A percentile compares a stretch with the other conserved stretches of the same genome.
phyloP scores from a whole-genome alignment of 441 rosid species.

The Populus hybrid region DNA sequence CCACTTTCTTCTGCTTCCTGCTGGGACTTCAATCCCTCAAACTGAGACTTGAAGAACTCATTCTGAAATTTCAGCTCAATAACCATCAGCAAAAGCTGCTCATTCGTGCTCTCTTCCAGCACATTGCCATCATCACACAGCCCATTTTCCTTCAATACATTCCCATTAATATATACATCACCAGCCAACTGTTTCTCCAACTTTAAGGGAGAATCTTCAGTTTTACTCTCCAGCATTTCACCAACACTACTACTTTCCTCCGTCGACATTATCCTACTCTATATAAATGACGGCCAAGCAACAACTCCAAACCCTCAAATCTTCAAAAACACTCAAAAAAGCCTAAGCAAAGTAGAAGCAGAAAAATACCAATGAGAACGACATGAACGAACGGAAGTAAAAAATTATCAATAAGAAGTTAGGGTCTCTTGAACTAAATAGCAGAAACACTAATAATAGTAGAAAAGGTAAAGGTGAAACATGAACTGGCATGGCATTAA shows the following conservation, averaged over 20 bases:
- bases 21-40: constrained; percentile 47
- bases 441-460: neutral
- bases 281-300: neutral
- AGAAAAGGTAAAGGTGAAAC: neutral
- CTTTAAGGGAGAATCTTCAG: constrained; percentile 32
- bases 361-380: neutral
- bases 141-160: constrained; percentile 43
- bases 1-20: constrained; percentile 26
- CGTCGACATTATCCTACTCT: constrained; percentile 39
- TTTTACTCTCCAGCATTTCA: constrained; percentile 32
- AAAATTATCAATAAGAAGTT: neutral
- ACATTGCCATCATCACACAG: constrained; percentile 13
- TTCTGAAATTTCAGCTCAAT: constrained; percentile 71
- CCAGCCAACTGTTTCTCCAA: constrained; percentile 29
- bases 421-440: neutral
- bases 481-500: neutral
- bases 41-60: constrained; percentile 72
- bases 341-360: neutral
- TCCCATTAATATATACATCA: constrained; percentile 22
- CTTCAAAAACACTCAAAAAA: neutral
- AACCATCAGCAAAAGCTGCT: constrained; percentile 64
- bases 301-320: constrained; percentile 1
- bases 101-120: constrained; percentile 32
- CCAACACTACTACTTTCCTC: constrained; percentile 41
- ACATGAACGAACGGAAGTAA: neutral